phyloP scores from a whole-genome alignment of 331 rosid species.

The Saraca asoca region DNA sequence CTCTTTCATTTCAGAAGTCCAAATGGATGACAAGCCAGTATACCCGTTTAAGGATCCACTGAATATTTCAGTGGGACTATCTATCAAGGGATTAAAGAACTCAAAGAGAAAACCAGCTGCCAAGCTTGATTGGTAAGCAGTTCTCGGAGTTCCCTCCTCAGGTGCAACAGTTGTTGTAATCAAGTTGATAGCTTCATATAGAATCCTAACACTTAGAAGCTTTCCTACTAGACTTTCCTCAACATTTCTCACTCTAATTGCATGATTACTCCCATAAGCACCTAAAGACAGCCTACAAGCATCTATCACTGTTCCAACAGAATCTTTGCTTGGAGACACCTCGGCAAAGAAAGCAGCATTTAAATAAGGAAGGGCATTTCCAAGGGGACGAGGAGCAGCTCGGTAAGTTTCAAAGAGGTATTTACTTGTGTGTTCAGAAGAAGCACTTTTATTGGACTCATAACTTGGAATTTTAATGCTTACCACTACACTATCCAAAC shows the following conservation, averaged over 20 bases:
- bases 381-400: slow-evolving; percentile 85
- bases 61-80: slow-evolving; percentile 31
- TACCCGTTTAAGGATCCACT: slow-evolving; percentile 29
- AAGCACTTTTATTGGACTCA: slow-evolving; percentile 37
- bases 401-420: slow-evolving; percentile 75
- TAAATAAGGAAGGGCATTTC: slow-evolving; percentile 70
- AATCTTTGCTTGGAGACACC: slow-evolving; percentile 50
- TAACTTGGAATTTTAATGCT: slow-evolving; percentile 69
- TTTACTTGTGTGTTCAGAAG: slow-evolving; percentile 40
- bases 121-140: slow-evolving; percentile 73
- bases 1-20: slow-evolving; percentile 30
- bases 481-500: slow-evolving; percentile 53
- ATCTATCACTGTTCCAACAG: slow-evolving; percentile 46
- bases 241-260: slow-evolving; percentile 72
- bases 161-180: slow-evolving; percentile 52
- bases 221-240: slow-evolving; percentile 72
- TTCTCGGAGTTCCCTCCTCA: slow-evolving; percentile 51
- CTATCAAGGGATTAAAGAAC: slow-evolving; percentile 63
- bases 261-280: slow-evolving; percentile 64
- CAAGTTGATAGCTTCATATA: slow-evolving; percentile 61
- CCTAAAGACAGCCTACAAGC: slow-evolving; percentile 76
- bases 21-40: slow-evolving; percentile 9
- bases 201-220: slow-evolving; percentile 45
- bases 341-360: slow-evolving; percentile 80
- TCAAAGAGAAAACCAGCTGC: slow-evolving; percentile 72